Percentiles rank a stretch among this genome's conserved stretches.
Evolutionary conservation across 108 stramenopile genomes (phyloP).

Genomic region (Ochromonas danica): DNA sequence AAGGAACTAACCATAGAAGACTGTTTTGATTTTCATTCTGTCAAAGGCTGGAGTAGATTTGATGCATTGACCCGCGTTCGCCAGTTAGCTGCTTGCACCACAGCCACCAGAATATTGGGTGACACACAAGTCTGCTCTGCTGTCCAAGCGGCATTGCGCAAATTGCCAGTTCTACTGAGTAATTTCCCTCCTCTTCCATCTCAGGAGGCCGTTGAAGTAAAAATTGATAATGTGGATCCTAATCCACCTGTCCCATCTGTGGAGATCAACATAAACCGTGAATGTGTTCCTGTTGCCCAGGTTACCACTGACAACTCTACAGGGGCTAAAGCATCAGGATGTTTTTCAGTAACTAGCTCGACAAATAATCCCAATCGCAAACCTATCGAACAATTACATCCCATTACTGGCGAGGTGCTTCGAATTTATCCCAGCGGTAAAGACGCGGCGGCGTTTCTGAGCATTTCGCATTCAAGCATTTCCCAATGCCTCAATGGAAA

Average conservation of each 20-base stretch:
- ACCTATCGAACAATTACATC: slow-evolving; percentile 22
- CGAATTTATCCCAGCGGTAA: background rate
- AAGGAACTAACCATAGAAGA: background rate
- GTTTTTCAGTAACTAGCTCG: too few relatives aligned
- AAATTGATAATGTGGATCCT: too few relatives aligned
- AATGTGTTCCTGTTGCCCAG: background rate
- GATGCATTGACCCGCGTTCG: background rate
- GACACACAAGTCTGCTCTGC: background rate
- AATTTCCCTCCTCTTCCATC: too few relatives aligned
- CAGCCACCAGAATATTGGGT: background rate
- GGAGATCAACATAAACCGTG: too few relatives aligned
- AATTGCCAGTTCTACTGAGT: background rate
- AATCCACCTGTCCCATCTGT: too few relatives aligned
- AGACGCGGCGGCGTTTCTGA: slow-evolving; percentile 2
- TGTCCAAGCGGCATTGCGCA: background rate
- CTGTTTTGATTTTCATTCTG: background rate
- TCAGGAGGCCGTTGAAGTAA: too few relatives aligned
- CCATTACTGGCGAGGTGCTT: slow-evolving; percentile 3
- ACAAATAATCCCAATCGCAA: too few relatives aligned
- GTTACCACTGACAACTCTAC: background rate
- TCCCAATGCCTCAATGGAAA: background rate
- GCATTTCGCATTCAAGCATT: slow-evolving; percentile 27
- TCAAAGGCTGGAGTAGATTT: background rate
- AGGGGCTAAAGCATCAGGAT: background rate
- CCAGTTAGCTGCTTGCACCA: background rate